Evolutionary conservation across 176 grass and related monocot genomes (phyloP), one percentile per base, ranked within the genome.

Genomic region (Bolboschoenus planiculmis): DNA sequence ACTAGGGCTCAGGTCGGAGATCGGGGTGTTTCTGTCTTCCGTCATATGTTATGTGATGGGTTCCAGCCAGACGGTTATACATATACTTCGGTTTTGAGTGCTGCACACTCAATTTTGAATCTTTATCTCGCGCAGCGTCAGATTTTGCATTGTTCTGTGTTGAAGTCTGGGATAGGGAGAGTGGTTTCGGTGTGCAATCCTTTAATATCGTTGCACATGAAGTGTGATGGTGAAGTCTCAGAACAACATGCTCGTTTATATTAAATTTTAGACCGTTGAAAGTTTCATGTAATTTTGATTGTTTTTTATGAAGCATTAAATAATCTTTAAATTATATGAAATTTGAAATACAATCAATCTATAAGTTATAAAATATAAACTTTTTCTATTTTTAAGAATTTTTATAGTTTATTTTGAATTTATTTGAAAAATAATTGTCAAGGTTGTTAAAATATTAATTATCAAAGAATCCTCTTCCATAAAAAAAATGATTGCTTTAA

Each of bases 11-110:
- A 74, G 10, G 64, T 86, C n/a, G 92, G 88, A 2, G 83, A 50
- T 30, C 86, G 74, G 1, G 92, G 90, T 3, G 4, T 94, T 2
- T 53, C 83, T 44, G 65, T 93, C 6, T 94, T 91, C 81, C 85
- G 85, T 36, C 73, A 64, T 15, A 87, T 97, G 81, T 85, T 88
- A 74, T 3, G 1, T 7, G 71, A 90, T 7, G 81, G 50, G 40
- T 88, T 86, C 47, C 90, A 86, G 1, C 92, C 92, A 6, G 95
- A 97, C 18, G 76, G 88, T 73, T 94, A 97, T 50, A 91, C 90
- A 2, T 92, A 87, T 88, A 97, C 95, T 8, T 87, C 85, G 26
- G 87, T 94, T 40, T 88, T 97, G 84, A 94, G 95, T 81, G 92
- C 95, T 5, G 85, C 79, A 4, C 85, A 83, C 26, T 80, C 91